These are phyloP conservation scores for Aspergillus bridgeri DNA, from an alignment of 495 filamentous ascomycete species.

Conservation along the genomic window DNA sequence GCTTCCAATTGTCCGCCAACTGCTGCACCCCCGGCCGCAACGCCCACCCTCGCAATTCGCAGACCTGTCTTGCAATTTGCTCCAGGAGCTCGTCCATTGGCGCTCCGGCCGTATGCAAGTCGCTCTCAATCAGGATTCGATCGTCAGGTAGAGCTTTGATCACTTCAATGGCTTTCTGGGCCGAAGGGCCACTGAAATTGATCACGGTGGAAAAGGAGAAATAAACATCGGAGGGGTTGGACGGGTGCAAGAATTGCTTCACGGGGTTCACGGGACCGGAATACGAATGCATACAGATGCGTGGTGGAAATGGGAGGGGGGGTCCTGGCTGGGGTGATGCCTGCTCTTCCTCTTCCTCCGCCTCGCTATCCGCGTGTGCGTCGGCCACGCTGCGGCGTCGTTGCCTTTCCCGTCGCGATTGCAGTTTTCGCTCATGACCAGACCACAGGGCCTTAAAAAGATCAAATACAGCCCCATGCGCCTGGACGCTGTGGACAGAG, in stretches of 20 bases:
- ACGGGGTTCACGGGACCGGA: constrained; percentile 74
- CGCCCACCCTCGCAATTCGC: constrained; percentile 72
- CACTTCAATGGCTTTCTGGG: constrained; percentile 56
- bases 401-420: constrained; percentile 60
- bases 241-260: constrained; percentile 71
- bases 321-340: constrained; percentile 25
- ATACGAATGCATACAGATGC: constrained; percentile 92
- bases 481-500: constrained; percentile 87
- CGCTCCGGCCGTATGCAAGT: constrained; percentile 79
- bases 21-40: constrained; percentile 66
- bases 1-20: constrained; percentile 74
- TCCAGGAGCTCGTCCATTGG: constrained; percentile 78
- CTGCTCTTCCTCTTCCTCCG: constrained; percentile 27
- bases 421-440: constrained; percentile 69
- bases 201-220: constrained; percentile 86
- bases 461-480: constrained; percentile 79
- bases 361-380: constrained; percentile 30
- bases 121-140: constrained; percentile 81
- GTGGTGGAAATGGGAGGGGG: constrained; percentile 72
- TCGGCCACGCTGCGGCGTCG: constrained; percentile 33
- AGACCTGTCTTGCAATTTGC: constrained; percentile 67
- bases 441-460: constrained; percentile 73
- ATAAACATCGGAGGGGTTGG: constrained; percentile 73
- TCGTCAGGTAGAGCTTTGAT: constrained; percentile 74
- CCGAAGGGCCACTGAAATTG: constrained; percentile 63